Base-by-base conservation (phyloP, 2,329 filamentous ascomycete species). In the Cladosporium sp. region DNA sequence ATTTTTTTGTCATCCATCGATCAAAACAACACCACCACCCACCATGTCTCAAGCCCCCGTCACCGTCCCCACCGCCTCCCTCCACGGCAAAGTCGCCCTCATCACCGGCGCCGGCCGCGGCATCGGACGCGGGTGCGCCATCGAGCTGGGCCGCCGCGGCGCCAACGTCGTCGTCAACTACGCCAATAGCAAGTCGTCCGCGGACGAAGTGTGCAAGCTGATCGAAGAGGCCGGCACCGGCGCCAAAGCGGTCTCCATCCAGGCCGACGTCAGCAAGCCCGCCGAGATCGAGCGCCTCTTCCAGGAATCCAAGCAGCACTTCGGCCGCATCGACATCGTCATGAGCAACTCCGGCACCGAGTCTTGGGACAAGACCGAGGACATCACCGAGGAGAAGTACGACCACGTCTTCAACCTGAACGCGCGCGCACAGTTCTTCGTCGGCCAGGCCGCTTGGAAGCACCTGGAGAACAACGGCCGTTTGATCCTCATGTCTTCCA, bases 401-500 rank as follows among this genome's bases (percentile, higher is more conserved):
- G 84, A 88, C 67, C 81, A 84, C 55, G 83, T 86, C 57, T 85
- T 87, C 73, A 76, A 73, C 71, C 70, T 86, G 65, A 87, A 87
- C 70, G 79, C 83, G 6, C 74, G 82, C 7, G 84, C 83, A 41
- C 84, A 89, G 70, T 89, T 89, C 75, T 89, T 89, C 68, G 85
- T 89, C 47, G 86, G 85, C 17, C 84, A 88, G 71, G 82, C 86
- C 52, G 86, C 81, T 6, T 85, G 86, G 69, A 84, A 84, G 71
- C 74, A 88, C 70, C 78, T 88, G 56, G 77, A 84, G 64, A 74
- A 80, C 39, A 83, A 86, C 51, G 87, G 87, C 27, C 78, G 86
- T 40, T 79, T 91, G 59, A 85, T 90, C 68, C 75, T 90, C 57
- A 89, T 87, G 82, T 81, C 79, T 24, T 85, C 80, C 52, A 88